Evolutionary conservation across 768 basidiomycete genomes (phyloP), one percentile per base, ranked within the genome.

Genomic region (Trametes coccinea): DNA sequence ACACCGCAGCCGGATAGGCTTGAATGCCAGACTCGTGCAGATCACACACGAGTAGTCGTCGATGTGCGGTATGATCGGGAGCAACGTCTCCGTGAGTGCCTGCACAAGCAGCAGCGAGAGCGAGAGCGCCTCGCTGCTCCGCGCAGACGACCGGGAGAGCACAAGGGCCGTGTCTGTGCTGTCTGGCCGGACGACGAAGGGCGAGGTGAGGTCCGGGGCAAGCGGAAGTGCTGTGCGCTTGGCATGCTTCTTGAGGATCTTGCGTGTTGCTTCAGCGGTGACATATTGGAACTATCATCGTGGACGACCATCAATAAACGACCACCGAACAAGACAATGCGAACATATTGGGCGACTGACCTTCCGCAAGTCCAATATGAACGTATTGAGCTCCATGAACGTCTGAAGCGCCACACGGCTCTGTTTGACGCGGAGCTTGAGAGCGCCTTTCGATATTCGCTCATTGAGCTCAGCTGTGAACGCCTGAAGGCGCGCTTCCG

Each of bases 211-310:
- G n/a, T 64, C 62, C 1, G 66, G 66, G 67, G 87, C 81, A 65
- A 89, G 79, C 1, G 91, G 89, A 8, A 98, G 77, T 0, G 90
- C 86, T 0, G 94, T 96, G 3, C 92, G 86, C 71, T 96, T 96
- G 31, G 91, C 82, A 70, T 95, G 95, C 71, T 97, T 97, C 80
- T 96, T 96, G 53, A 96, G 82, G 61, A 94, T 94, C 76, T 97
- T 97, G 39, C 93, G 85, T 2, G 89, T 90, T 2, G 94, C 95
- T 73, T 96, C 93, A 6, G 88, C 81, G 69, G 93, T 96, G 6
- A 92, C 93, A 41, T 82, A 70, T 69, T 93, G 89, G 70, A 94
- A 92, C 89, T 90, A 59, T 10, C 1, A n/a, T n/a, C 17, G 34
- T 2, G 34, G 39, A 16, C n/a, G 17, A 37, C 64, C 27, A 39